Conservation (phyloP, 768 basidiomycete genomes). For the Termitomyces sp. region DNA sequence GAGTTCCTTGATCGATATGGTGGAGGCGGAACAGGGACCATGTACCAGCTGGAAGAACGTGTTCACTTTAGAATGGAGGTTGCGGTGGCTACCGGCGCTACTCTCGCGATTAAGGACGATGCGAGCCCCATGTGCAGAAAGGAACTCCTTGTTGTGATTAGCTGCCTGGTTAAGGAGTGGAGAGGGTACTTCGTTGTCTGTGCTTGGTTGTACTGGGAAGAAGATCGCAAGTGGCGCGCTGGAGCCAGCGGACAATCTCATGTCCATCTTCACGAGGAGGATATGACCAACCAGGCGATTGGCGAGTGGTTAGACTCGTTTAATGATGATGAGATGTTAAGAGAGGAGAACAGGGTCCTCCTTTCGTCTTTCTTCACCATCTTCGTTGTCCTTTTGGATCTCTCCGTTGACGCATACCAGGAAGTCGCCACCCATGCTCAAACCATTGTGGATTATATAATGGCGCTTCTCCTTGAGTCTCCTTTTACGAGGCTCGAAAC, state of each 20-base stretch:
- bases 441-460: conserved; percentile 89
- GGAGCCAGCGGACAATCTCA: conserved; percentile 30
- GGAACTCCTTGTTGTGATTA: conserved; percentile 87
- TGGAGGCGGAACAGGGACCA: conserved; percentile 84
- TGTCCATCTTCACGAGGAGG: conserved; percentile 51
- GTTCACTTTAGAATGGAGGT: conserved; percentile 88
- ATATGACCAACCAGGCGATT: conserved; percentile 67
- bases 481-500: conserved; percentile 76
- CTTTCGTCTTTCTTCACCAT: conserved; percentile 95
- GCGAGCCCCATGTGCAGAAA: conserved; percentile 96
- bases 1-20: conserved; percentile 62
- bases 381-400: conserved; percentile 81
- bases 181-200: conserved; percentile 94
- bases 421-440: conserved; percentile 91
- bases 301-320: conserved; percentile 76
- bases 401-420: conserved; percentile 89
- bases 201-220: conserved; percentile 96
- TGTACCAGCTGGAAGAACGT: conserved; percentile 71
- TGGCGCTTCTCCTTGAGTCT: conserved; percentile 85
- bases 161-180: conserved; percentile 95
- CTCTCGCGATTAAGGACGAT: conserved; percentile 87
- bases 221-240: conserved; percentile 66
- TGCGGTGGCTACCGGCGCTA: conserved; percentile 84
- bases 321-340: conserved; percentile 56
- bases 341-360: conserved; percentile 78